Conservation (phyloP, 345 rosid genomes). For the Citrus reticulata region DNA sequence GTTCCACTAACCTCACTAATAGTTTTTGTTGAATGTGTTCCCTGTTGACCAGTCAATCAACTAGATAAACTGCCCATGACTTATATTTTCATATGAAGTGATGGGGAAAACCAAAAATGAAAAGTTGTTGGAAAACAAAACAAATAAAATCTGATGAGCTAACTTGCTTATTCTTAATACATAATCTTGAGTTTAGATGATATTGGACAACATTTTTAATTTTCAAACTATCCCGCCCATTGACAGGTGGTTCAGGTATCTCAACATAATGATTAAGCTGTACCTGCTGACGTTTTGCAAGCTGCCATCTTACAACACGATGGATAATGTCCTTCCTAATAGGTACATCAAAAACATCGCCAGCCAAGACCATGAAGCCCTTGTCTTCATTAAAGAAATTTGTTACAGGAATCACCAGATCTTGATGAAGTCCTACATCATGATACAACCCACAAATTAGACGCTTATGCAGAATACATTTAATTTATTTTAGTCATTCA, state of each 20-base stretch:
- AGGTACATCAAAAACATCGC: slow-evolving; percentile 94
- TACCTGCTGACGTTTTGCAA: slow-evolving; percentile 91
- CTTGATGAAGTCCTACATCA: slow-evolving; percentile 63
- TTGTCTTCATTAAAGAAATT: slow-evolving; percentile 70
- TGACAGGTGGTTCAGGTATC: neutral
- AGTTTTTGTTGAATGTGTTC: slow-evolving; percentile 94
- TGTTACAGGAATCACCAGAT: slow-evolving; percentile 76
- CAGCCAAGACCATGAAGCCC: slow-evolving; percentile 84
- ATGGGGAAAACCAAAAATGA: no score
- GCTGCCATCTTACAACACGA: slow-evolving; percentile 87
- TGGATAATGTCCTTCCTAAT: slow-evolving; percentile 89
- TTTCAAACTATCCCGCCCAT: neutral
- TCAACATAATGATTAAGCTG: neutral
- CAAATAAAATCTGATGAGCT: neutral
- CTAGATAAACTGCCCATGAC: neutral
- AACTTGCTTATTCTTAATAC: neutral
- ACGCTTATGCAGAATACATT: neutral
- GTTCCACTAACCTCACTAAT: slow-evolving; percentile 95
- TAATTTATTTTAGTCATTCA: neutral
- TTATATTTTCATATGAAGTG: neutral
- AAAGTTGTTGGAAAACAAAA: neutral
- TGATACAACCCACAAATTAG: neutral
- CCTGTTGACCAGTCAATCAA: slow-evolving; percentile 37
- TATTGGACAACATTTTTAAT: neutral
- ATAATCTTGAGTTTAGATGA: neutral